A percentile compares a stretch with the other conserved stretches of the same genome.
Evolutionary conservation across 805 yeast genomes (phyloP).

Genomic region (Pichia gijzeniarum): DNA sequence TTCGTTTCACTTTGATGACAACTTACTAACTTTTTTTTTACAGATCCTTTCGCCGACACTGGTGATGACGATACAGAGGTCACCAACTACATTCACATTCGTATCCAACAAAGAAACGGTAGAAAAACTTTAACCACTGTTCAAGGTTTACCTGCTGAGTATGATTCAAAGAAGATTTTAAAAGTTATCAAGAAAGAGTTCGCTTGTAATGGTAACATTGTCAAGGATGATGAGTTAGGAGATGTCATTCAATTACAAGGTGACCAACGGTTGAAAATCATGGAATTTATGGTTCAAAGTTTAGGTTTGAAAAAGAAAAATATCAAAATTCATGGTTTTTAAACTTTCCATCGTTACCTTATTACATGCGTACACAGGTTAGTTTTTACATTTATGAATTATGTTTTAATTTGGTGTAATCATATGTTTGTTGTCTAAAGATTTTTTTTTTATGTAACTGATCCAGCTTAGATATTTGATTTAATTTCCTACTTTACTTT

Average conservation of each 20-base stretch:
- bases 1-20: background rate
- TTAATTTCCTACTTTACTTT: too few relatives aligned
- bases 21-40: background rate
- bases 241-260: conserved; percentile 98
- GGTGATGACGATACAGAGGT: conserved; percentile 98
- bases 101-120: conserved; percentile 99
- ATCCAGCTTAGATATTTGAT: too few relatives aligned
- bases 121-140: conserved; percentile 98
- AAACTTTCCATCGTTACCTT: conserved; percentile 20
- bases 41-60: conserved; percentile 98
- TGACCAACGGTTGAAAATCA: conserved; percentile 95
- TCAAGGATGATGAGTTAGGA: conserved; percentile 92
- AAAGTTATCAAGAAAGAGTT: conserved; percentile 95
- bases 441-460: too few relatives aligned
- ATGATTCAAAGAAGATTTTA: conserved; percentile 88
- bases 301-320: conserved; percentile 90
- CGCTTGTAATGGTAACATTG: conserved; percentile 98
- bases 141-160: conserved; percentile 94
- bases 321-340: conserved; percentile 98
- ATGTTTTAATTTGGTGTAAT: too few relatives aligned
- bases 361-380: too few relatives aligned
- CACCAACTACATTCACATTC: conserved; percentile 92
- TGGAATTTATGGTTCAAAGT: conserved; percentile 83
- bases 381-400: too few relatives aligned
- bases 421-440: too few relatives aligned